These are phyloP conservation scores for Aureobasidium sp. DNA, from an alignment of 2,329 filamentous ascomycete genomes.

Conservation along the genomic window DNA sequence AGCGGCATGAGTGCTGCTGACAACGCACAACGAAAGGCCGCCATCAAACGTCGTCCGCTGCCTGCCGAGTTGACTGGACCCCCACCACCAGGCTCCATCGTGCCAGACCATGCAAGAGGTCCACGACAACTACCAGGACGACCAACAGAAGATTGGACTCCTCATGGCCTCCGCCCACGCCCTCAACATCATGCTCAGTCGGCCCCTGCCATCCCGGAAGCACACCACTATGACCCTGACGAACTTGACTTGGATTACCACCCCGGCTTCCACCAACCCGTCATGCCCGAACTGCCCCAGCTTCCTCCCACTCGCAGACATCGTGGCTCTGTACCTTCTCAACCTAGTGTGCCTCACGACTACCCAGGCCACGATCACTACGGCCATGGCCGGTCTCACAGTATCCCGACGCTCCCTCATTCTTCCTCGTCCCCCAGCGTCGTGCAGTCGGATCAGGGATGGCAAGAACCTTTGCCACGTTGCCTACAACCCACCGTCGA, in stretches of 20 bases:
- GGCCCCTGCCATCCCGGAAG: not conserved
- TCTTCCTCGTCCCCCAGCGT: slow-evolving; percentile 11
- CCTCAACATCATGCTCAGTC: slow-evolving; percentile 1
- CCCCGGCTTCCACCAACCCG: slow-evolving; percentile 15
- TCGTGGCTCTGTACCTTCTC: slow-evolving; percentile 19
- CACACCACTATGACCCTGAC: not conserved
- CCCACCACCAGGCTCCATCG: not conserved
- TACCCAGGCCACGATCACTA: not conserved
- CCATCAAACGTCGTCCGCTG: slow-evolving; percentile 75
- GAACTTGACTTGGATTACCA: slow-evolving; percentile 14
- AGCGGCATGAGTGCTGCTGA: slow-evolving; percentile 31
- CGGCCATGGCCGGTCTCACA: slow-evolving; percentile 2
- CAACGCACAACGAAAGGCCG: slow-evolving; percentile 44
- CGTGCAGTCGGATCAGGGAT: not conserved
- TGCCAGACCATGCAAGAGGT: slow-evolving; percentile 11
- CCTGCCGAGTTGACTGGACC: slow-evolving; percentile 44
- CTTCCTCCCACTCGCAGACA: slow-evolving; percentile 27
- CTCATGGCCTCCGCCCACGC: slow-evolving; percentile 5
- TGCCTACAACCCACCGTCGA: slow-evolving; percentile 58
- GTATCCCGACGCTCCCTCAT: slow-evolving; percentile 7
- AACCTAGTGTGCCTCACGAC: slow-evolving; percentile 23
- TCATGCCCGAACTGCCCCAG: slow-evolving; percentile 30
- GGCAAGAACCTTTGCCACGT: slow-evolving; percentile 13
- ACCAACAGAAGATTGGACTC: slow-evolving; percentile 9
- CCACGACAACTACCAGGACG: slow-evolving; percentile 4